Evolutionary conservation across 768 basidiomycete species (phyloP).

Genomic region (Gloeophyllum trabeum): DNA sequence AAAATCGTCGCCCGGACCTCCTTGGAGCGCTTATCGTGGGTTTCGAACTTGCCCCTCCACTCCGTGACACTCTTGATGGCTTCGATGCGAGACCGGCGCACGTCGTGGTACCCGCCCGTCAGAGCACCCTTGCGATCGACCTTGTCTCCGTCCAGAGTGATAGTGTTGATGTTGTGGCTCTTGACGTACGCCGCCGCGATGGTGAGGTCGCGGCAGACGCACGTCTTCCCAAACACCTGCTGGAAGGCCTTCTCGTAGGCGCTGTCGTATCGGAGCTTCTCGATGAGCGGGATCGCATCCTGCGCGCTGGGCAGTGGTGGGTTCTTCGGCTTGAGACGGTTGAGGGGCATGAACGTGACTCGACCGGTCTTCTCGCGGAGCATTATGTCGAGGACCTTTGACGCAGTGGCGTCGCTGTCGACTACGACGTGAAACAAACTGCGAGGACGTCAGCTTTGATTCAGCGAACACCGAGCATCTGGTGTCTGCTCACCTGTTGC

Average conservation of each 20-base stretch:
- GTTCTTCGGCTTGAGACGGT: conserved; percentile 77
- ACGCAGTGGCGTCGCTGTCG: conserved; percentile 91
- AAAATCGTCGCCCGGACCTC: conserved; percentile 68
- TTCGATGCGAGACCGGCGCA: conserved; percentile 83
- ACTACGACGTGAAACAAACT: conserved; percentile 97
- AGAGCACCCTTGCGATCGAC: conserved; percentile 94
- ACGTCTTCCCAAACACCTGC: conserved; percentile 96
- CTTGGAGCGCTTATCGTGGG: conserved; percentile 47
- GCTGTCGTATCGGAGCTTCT: conserved; percentile 70
- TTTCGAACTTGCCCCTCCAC: conserved; percentile 65
- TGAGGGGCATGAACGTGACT: conserved; percentile 97
- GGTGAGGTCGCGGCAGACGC: conserved; percentile 87
- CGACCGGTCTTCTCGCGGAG: conserved; percentile 86
- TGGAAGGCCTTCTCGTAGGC: conserved; percentile 76
- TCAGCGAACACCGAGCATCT: conserved; percentile 1
- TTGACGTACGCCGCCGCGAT: conserved; percentile 92
- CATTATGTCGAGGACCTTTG: conserved; percentile 88
- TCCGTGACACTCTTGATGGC: conserved; percentile 65
- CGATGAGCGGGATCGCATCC: conserved; percentile 72
- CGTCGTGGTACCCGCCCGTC: conserved; percentile 94
- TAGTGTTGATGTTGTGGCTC: conserved; percentile 90
- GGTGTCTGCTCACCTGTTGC: conserved; percentile 60
- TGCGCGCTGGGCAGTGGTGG: conserved; percentile 56
- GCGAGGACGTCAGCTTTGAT: conserved; percentile 1
- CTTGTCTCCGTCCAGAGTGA: conserved; percentile 95